A percentile compares a stretch with the other conserved stretches of the same genome.
These are phyloP conservation scores for Biscogniauxia mediterranea DNA, from an alignment of 2,329 filamentous ascomycete genomes.

Conservation along the genomic window DNA sequence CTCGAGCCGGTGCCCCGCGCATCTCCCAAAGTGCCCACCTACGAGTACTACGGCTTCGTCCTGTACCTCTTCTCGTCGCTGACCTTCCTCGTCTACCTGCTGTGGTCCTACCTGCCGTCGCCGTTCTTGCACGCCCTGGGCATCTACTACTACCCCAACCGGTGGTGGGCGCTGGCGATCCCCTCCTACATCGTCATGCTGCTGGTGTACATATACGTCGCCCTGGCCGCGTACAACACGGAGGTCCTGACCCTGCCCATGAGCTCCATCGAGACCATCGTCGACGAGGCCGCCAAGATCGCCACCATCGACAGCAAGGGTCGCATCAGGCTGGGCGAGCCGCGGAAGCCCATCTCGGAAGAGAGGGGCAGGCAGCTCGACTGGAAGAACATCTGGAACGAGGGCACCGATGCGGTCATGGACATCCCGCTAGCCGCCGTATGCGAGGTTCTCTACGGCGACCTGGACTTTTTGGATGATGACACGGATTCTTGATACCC, in stretches of 20 bases:
- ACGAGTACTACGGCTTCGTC: slow-evolving; percentile 99
- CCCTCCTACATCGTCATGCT: slow-evolving; percentile 87
- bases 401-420: slow-evolving; percentile 95
- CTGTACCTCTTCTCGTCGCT: slow-evolving; percentile 87
- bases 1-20: slow-evolving; percentile 76
- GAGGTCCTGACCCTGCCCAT: slow-evolving; percentile 83
- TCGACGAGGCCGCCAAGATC: slow-evolving; percentile 85
- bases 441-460: slow-evolving; percentile 89
- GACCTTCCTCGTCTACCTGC: slow-evolving; percentile 69
- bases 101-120: slow-evolving; percentile 89
- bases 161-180: slow-evolving; percentile 95
- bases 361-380: slow-evolving; percentile 43
- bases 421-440: slow-evolving; percentile 93
- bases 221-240: slow-evolving; percentile 86
- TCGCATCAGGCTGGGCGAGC: slow-evolving; percentile 38
- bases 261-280: slow-evolving; percentile 79
- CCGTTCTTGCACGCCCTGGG: slow-evolving; percentile 90
- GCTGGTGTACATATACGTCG: slow-evolving; percentile 90
- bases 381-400: slow-evolving; percentile 84
- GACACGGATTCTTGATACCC: slow-evolving; percentile 12
- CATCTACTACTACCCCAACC: slow-evolving; percentile 94
- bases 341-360: slow-evolving; percentile 36
- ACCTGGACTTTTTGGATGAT: slow-evolving; percentile 30
- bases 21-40: slow-evolving; percentile 92
- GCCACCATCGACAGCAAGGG: slow-evolving; percentile 77